Evolutionary conservation across 2,329 filamentous ascomycete species (phyloP).

Genomic region (Fusarium ramigenum): DNA sequence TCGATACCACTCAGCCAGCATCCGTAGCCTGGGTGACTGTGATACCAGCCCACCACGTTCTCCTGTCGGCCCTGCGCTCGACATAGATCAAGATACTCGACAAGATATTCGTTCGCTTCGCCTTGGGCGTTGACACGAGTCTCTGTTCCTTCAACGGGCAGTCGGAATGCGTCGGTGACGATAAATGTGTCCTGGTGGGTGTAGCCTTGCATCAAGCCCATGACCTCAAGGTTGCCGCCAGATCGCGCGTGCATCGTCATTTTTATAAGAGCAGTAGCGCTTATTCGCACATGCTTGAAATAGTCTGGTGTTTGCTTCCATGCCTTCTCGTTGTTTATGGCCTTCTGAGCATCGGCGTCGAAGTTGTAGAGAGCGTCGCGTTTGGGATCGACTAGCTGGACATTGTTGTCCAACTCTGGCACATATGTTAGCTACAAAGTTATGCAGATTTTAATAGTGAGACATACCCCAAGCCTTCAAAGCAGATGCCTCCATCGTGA

Average conservation of each 20-base stretch:
- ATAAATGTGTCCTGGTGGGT: constrained; percentile 86
- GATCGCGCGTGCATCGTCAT: constrained; percentile 99
- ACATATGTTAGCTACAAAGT: constrained; percentile 15
- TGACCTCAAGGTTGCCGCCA: constrained; percentile 90
- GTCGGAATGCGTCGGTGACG: constrained; percentile 90
- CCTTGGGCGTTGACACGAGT: constrained; percentile 95
- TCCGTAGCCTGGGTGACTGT: constrained; percentile 95
- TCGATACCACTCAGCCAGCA: constrained; percentile 99
- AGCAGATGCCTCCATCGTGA: constrained; percentile 45
- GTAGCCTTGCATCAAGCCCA: constrained; percentile 98
- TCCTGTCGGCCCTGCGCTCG: constrained; percentile 82
- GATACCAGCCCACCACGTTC: constrained; percentile 98
- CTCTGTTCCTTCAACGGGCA: constrained; percentile 98
- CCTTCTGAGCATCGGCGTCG: constrained; percentile 73
- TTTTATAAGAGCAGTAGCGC: constrained; percentile 91
- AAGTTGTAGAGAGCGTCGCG: constrained; percentile 94
- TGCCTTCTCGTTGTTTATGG: constrained; percentile 70
- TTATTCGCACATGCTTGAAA: constrained; percentile 94
- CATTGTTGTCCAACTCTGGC: constrained; percentile 86
- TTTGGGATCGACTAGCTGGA: constrained; percentile 83
- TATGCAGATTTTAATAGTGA: neutral
- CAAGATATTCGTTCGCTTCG: constrained; percentile 97
- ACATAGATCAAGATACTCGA: constrained; percentile 81
- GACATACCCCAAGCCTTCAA: constrained; percentile 45
- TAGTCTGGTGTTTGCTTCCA: constrained; percentile 84